phyloP scores from a whole-genome alignment of 2,329 filamentous ascomycete genomes.

The Fusarium poae region DNA sequence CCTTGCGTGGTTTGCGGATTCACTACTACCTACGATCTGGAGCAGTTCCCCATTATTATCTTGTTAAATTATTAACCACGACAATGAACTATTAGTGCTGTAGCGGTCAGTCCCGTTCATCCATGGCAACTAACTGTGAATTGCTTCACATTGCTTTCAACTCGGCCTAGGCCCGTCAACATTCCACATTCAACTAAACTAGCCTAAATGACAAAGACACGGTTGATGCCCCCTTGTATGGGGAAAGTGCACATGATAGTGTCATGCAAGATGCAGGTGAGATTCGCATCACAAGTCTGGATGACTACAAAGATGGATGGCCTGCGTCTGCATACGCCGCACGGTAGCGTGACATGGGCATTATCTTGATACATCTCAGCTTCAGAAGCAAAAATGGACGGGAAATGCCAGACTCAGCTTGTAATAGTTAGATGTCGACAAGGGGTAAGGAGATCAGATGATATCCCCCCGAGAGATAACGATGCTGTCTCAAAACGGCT shows the following conservation, averaged over 20 bases:
- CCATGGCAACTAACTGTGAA: conserved; percentile 16
- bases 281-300: conserved; percentile 30
- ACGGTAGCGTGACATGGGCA: conserved; percentile 27
- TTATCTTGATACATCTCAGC: conserved; percentile 36
- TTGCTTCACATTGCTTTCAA: conserved; percentile 15
- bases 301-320: conserved; percentile 28
- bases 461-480: conserved; percentile 10
- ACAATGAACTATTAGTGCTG: not conserved
- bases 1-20: conserved; percentile 18
- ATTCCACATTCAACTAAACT: conserved; percentile 22
- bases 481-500: conserved; percentile 11
- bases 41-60: conserved; percentile 22
- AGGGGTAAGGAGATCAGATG: conserved; percentile 15
- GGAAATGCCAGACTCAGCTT: conserved; percentile 6
- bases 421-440: conserved; percentile 1
- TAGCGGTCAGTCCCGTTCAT: conserved; percentile 17
- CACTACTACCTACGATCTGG: not conserved
- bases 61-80: conserved; percentile 8
- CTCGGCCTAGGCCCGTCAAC: not conserved
- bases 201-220: conserved; percentile 2
- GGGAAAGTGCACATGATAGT: conserved; percentile 30
- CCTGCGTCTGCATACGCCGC: conserved; percentile 21
- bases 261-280: conserved; percentile 41
- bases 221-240: conserved; percentile 2
- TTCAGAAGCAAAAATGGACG: conserved; percentile 21